Evolutionary conservation across 371 early-diverging fungal genomes (phyloP).

Genomic region (Gilbertella persicaria): DNA sequence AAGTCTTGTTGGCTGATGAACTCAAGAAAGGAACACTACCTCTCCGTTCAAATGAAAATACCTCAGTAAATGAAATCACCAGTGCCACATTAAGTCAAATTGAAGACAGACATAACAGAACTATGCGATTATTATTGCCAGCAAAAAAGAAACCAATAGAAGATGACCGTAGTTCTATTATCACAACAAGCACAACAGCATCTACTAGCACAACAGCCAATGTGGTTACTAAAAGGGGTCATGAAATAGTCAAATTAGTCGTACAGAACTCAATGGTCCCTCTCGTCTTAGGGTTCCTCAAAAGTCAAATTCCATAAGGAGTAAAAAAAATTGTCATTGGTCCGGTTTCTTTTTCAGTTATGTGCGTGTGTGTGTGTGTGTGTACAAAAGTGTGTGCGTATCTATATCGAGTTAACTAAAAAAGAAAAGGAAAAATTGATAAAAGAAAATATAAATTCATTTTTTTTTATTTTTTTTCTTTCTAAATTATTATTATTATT

Average conservation of each 20-base stretch:
- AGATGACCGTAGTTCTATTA: slow-evolving; percentile 4
- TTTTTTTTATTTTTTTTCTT: background rate
- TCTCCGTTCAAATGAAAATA: background rate
- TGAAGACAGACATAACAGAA: slow-evolving; percentile 3
- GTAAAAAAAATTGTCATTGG: too few relatives aligned
- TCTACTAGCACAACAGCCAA: slow-evolving; percentile 33
- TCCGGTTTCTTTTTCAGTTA: too few relatives aligned
- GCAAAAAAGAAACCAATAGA: slow-evolving; percentile 12
- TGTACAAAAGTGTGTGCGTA: too few relatives aligned
- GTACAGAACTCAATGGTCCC: slow-evolving; percentile 65
- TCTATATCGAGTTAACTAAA: too few relatives aligned
- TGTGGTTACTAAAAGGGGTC: slow-evolving; percentile 51
- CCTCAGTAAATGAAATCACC: background rate
- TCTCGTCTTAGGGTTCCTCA: slow-evolving; percentile 56
- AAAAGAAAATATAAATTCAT: too few relatives aligned
- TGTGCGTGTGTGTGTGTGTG: too few relatives aligned
- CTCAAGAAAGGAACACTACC: slow-evolving; percentile 33
- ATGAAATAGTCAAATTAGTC: slow-evolving; percentile 59
- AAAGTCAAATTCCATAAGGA: slow-evolving; percentile 20
- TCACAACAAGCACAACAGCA: background rate
- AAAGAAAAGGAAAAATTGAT: too few relatives aligned
- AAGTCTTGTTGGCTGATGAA: slow-evolving; percentile 56
- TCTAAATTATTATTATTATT: slow-evolving; percentile 4
- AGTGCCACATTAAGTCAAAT: background rate
- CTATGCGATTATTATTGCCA: slow-evolving; percentile 8